Conservation (phyloP, 192 early-diverging fungal species). For the Podila epicladia region DNA sequence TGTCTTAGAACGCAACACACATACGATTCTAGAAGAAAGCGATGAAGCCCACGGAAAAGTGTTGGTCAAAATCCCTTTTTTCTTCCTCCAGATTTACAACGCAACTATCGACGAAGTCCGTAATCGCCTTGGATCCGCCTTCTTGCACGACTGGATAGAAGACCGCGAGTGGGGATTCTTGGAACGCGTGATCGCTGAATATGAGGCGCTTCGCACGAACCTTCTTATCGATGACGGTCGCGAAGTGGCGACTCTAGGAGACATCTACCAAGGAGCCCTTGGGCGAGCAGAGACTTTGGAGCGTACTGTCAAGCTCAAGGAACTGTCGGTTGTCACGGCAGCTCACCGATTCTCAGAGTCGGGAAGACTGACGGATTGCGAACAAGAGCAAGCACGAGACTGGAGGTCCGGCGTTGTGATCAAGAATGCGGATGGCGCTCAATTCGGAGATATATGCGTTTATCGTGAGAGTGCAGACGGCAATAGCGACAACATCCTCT, state of each 20-base stretch:
- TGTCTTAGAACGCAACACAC: constrained; percentile 7
- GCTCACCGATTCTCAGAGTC: constrained; percentile 14
- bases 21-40: constrained; percentile 7
- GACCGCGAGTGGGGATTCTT: constrained; percentile 13
- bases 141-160: constrained; percentile 8
- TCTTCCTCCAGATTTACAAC: constrained; percentile 21
- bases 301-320: constrained; percentile 23
- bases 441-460: constrained; percentile 14
- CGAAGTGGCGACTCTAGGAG: background rate
- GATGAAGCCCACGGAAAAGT: background rate
- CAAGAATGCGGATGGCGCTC: constrained; percentile 18
- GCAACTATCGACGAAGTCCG: background rate
- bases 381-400: background rate
- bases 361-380: constrained; percentile 7
- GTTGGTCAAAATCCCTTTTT: constrained; percentile 12
- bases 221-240: constrained; percentile 16
- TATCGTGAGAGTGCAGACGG: constrained; percentile 15
- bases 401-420: constrained; percentile 11
- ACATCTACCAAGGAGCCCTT: constrained; percentile 16
- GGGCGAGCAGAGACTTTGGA: constrained; percentile 17
- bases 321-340: constrained; percentile 6
- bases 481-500: constrained; percentile 8
- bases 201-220: constrained; percentile 16
- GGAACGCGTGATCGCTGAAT: constrained; percentile 4
- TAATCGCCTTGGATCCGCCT: constrained; percentile 6